Evolutionary conservation across 2,329 filamentous ascomycete species (phyloP).

Genomic region (Drechslerella stenobrocha): DNA sequence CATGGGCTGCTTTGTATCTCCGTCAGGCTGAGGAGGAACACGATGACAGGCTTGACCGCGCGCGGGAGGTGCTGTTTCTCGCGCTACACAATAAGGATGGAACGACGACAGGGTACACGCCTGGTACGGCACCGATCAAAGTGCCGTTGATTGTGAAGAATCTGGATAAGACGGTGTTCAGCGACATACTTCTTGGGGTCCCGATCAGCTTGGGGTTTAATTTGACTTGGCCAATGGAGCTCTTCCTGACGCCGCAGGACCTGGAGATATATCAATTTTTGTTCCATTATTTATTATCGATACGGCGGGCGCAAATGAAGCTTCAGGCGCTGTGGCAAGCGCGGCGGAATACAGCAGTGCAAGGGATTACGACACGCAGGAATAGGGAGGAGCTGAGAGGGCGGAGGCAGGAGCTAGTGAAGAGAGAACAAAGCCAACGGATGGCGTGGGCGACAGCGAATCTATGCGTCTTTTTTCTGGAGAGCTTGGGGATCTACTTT

Average conservation of each 20-base stretch:
- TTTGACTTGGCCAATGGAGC: constrained; percentile 76
- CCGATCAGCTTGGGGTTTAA: constrained; percentile 72
- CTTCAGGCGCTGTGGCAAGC: constrained; percentile 83
- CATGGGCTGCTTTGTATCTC: constrained; percentile 78
- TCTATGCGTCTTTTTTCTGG: constrained; percentile 83
- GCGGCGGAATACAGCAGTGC: constrained; percentile 70
- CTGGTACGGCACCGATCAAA: constrained; percentile 50
- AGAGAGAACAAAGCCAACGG: constrained; percentile 70
- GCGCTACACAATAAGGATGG: constrained; percentile 61
- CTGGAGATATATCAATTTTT: constrained; percentile 79
- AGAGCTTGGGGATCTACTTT: constrained; percentile 82
- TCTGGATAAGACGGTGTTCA: constrained; percentile 62
- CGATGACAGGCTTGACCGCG: constrained; percentile 77
- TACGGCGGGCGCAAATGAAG: constrained; percentile 81
- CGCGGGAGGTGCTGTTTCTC: constrained; percentile 74
- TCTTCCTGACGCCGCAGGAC: constrained; percentile 79
- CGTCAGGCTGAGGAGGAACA: constrained; percentile 73
- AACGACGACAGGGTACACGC: constrained; percentile 34
- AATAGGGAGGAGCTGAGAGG: constrained; percentile 65
- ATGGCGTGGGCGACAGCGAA: constrained; percentile 88
- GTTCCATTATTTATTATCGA: constrained; percentile 81
- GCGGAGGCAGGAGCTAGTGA: constrained; percentile 67
- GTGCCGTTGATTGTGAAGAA: constrained; percentile 56
- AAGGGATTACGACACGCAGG: constrained; percentile 64
- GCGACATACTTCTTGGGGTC: constrained; percentile 78